Evolutionary conservation across 352 stramenopile species (phyloP).

Genomic region (Pythium myriotylum): DNA sequence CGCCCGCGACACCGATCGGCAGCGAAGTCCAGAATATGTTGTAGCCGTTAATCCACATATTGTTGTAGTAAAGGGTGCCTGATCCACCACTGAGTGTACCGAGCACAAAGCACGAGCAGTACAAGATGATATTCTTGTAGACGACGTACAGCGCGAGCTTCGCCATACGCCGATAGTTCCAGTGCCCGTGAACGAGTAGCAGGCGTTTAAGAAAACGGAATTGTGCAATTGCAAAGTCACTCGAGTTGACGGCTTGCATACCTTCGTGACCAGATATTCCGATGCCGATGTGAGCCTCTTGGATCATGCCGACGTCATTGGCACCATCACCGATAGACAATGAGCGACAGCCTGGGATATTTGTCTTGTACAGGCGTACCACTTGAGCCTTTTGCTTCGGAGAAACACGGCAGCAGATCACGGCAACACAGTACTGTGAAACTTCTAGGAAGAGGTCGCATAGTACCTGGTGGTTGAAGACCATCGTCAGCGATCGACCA

Average conservation of each 20-base stretch:
- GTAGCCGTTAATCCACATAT: constrained; percentile 94
- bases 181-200: constrained; percentile 97
- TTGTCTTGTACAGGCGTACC: constrained; percentile 85
- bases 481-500: constrained; percentile 69
- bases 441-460: constrained; percentile 86
- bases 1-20: constrained; percentile 87
- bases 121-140: constrained; percentile 98
- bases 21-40: constrained; percentile 96
- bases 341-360: constrained; percentile 83
- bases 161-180: constrained; percentile 97
- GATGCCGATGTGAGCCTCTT: constrained; percentile 98
- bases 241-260: constrained; percentile 98
- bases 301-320: constrained; percentile 99
- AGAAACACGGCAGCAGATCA: constrained; percentile 91
- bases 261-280: constrained; percentile 99
- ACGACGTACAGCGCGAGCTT: constrained; percentile 98
- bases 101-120: constrained; percentile 86
- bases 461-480: constrained; percentile 71
- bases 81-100: constrained; percentile 78
- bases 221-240: constrained; percentile 98
- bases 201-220: constrained; percentile 97
- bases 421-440: constrained; percentile 79
- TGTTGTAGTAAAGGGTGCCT: constrained; percentile 86
- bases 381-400: constrained; percentile 93
- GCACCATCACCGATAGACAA: constrained; percentile 98